These are phyloP conservation scores for Coemansia nantahalensis DNA, from an alignment of 192 early-diverging fungal genomes.

Conservation along the genomic window DNA sequence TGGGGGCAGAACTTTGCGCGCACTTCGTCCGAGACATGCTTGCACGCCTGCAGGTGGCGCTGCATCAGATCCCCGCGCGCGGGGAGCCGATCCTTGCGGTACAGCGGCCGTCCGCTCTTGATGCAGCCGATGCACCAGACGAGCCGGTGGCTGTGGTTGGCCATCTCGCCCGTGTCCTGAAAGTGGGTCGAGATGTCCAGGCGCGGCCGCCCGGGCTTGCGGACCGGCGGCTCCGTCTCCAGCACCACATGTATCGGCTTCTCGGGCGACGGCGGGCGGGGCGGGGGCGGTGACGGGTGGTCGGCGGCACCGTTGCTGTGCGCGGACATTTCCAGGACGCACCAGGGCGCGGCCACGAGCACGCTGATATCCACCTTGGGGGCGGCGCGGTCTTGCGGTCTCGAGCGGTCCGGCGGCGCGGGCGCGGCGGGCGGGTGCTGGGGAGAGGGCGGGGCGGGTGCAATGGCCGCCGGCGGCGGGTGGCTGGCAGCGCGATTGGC, in stretches of 20 bases:
- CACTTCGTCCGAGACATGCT: slow-evolving; percentile 37
- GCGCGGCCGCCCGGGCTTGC: slow-evolving; percentile 53
- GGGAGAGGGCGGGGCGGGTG: neutral
- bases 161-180: slow-evolving; percentile 56
- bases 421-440: neutral
- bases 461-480: neutral
- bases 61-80: slow-evolving; percentile 54
- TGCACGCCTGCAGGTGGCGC: slow-evolving; percentile 45
- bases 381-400: slow-evolving; percentile 1
- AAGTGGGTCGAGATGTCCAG: slow-evolving; percentile 52
- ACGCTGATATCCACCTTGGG: slow-evolving; percentile 49
- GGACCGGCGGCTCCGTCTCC: slow-evolving; percentile 47
- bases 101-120: slow-evolving; percentile 46
- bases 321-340: slow-evolving; percentile 23
- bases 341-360: slow-evolving; percentile 25
- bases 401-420: neutral
- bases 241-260: slow-evolving; percentile 35
- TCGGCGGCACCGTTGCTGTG: slow-evolving; percentile 10
- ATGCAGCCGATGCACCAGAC: slow-evolving; percentile 54
- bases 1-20: slow-evolving; percentile 32
- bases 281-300: neutral
- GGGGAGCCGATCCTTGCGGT: slow-evolving; percentile 42
- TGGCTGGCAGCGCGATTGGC: neutral
- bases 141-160: slow-evolving; percentile 54
- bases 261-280: slow-evolving; percentile 17